Evolutionary conservation across 345 rosid genomes (phyloP), one percentile per base, ranked within the genome.

Genomic region (Citrus maxima): DNA sequence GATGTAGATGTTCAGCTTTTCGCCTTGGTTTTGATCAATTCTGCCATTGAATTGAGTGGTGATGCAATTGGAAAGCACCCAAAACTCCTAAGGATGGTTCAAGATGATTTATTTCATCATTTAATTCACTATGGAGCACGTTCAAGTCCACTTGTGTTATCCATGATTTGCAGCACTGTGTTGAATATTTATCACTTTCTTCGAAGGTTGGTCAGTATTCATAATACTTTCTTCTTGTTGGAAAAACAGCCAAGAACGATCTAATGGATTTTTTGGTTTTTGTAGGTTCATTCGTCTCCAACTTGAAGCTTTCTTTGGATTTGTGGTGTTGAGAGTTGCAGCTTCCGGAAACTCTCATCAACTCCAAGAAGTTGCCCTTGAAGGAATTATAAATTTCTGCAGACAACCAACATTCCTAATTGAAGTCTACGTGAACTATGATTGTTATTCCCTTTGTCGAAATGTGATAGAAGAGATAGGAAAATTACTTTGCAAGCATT

Each of bases 151-250:
- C 94, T 95, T 19, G 88, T 94, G 14, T 81, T 95, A 37, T 92
- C 98, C 66, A 91, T 91, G 96, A 95, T 95, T 77, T 91, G 91
- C 85, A 93, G 99, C 70, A 91, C 90, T 24, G 94, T 95, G 5
- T 84, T 95, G 84, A 95, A 93, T 71, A 84, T 88, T 55, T 96
- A 96, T 79, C 94, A 91, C 85, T 91, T 89, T 76, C 97, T 94
- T 72, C 90, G 95, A 83, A 90, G 90, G 99, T 93, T 65, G 90
- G 98, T 93, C 62, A 75, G 80, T 6, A 28, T 40, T 22, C 13
- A 28, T 25, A 35, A 19, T 59, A 7, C 9, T 30, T 61, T 40
- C 60, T 12, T 71, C n/a, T 16, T 27, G 7, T 10, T 63, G 28
- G 32, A 18, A 63, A 22, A 19, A 19, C 68, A 5, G 21, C 66